A percentile compares a stretch with the other conserved stretches of the same genome.
Evolutionary conservation across 345 rosid genomes (phyloP).

Genomic region (Dipteronia sinensis): DNA sequence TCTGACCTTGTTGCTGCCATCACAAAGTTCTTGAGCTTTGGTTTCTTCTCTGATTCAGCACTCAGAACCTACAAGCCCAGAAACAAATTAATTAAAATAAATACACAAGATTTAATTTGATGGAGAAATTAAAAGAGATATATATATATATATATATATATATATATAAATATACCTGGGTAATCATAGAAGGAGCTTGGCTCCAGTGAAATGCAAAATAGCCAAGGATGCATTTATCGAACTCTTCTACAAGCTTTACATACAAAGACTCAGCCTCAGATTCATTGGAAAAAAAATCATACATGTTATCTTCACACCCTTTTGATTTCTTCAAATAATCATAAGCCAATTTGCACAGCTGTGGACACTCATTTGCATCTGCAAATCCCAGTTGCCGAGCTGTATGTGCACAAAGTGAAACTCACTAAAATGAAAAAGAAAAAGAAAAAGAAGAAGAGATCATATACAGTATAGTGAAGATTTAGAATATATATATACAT

Average conservation of each 20-base stretch:
- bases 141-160: background rate
- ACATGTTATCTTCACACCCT: slow-evolving; percentile 59
- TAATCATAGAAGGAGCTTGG: slow-evolving; percentile 60
- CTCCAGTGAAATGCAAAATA: slow-evolving; percentile 91
- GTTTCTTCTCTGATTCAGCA: slow-evolving; percentile 49
- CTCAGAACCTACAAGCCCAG: slow-evolving; percentile 49
- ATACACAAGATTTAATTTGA: no score
- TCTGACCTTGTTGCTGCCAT: slow-evolving; percentile 91
- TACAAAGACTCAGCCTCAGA: slow-evolving; percentile 57
- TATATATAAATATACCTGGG: slow-evolving; percentile 42
- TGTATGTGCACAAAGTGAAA: slow-evolving; percentile 28
- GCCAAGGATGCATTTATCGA: slow-evolving; percentile 78
- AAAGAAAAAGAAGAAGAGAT: no score
- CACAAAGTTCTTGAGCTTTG: slow-evolving; percentile 64
- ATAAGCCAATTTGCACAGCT: slow-evolving; percentile 64
- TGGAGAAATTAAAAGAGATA: no score
- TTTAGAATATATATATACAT: slow-evolving; percentile 30
- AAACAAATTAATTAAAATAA: no score
- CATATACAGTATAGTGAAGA: background rate
- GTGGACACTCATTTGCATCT: slow-evolving; percentile 69
- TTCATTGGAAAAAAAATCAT: slow-evolving; percentile 50
- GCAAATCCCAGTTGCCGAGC: slow-evolving; percentile 83
- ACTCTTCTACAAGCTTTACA: slow-evolving; percentile 67
- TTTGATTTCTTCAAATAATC: slow-evolving; percentile 56
- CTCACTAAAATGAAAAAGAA: background rate